Conservation (phyloP, 345 rosid genomes). For the Erysimum cheiranthoides region DNA sequence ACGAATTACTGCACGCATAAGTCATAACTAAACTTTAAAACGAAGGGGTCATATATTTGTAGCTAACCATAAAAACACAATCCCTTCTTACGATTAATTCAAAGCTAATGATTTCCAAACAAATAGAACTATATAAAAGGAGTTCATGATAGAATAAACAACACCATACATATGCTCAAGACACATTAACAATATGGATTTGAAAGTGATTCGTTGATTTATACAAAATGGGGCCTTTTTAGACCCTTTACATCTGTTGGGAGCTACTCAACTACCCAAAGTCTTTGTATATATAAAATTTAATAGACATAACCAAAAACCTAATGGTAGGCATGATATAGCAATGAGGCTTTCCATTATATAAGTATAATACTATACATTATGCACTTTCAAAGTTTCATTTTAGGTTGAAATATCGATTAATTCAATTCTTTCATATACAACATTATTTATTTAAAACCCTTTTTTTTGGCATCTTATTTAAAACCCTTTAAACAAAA, state of each 20-base stretch:
- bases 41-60: too few species aligned
- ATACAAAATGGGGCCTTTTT: neutral
- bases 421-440: neutral
- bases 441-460: neutral
- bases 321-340: constrained; percentile 27
- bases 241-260: constrained; percentile 22
- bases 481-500: neutral
- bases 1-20: too few species aligned
- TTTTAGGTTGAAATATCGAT: neutral
- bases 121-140: too few species aligned
- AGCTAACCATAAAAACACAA: too few species aligned
- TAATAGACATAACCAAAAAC: neutral
- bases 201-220: neutral
- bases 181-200: neutral
- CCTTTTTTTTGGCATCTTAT: too few species aligned
- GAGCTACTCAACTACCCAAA: constrained; percentile 20
- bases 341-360: constrained; percentile 16
- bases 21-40: too few species aligned
- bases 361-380: neutral
- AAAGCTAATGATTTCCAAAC: too few species aligned
- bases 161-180: neutral
- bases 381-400: constrained; percentile 8
- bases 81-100: too few species aligned
- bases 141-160: neutral
- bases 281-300: constrained; percentile 7